Conservation (phyloP, 1,284 basidiomycete genomes). For the Bjerkandera adusta region DNA sequence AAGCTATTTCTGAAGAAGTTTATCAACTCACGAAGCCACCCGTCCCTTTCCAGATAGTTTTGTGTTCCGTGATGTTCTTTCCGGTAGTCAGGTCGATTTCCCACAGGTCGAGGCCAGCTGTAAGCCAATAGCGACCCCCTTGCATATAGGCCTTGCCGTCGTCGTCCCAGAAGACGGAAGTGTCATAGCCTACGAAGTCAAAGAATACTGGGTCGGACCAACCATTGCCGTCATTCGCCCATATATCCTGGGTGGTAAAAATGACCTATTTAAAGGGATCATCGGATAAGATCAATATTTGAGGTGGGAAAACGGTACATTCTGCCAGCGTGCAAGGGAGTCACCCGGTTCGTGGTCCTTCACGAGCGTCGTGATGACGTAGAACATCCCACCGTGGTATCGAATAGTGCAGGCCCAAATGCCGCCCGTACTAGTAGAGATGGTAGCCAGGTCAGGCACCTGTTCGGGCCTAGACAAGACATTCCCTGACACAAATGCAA, state of each 20-base stretch:
- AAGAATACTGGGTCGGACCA: slow-evolving; percentile 38
- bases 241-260: slow-evolving; percentile 31
- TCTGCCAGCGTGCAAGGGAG: slow-evolving; percentile 11
- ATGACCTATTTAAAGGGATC: slow-evolving; percentile 27
- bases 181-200: slow-evolving; percentile 35
- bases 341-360: slow-evolving; percentile 1
- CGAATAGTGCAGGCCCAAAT: slow-evolving; percentile 15
- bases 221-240: slow-evolving; percentile 18
- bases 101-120: slow-evolving; percentile 14
- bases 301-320: slow-evolving; percentile 1
- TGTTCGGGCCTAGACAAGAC: slow-evolving; percentile 12
- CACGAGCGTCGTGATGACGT: slow-evolving; percentile 11
- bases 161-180: slow-evolving; percentile 35
- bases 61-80: slow-evolving; percentile 24
- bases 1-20: not conserved
- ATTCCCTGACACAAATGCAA: slow-evolving; percentile 3
- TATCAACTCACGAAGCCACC: slow-evolving; percentile 27
- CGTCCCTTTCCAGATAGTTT: slow-evolving; percentile 34
- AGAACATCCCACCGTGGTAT: slow-evolving; percentile 9
- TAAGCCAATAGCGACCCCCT: slow-evolving; percentile 32
- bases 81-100: slow-evolving; percentile 27
- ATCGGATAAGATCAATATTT: not conserved
- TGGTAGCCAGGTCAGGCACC: slow-evolving; percentile 3
- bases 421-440: slow-evolving; percentile 7
- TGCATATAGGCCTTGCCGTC: slow-evolving; percentile 34